Evolutionary conservation across 306 rosid genomes (phyloP).

Genomic region (Cicer pinnatifidum): DNA sequence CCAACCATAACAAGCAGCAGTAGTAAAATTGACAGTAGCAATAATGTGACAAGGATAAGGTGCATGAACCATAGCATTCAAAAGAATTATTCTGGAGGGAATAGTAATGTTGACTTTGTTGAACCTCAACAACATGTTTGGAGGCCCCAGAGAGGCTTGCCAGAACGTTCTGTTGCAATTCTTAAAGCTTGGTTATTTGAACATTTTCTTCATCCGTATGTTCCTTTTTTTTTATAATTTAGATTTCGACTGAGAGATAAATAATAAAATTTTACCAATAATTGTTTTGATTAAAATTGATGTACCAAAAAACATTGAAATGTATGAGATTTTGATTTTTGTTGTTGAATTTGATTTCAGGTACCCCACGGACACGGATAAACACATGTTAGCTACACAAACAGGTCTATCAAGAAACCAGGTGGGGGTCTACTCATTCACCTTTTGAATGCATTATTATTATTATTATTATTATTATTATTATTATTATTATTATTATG

Average conservation of each 20-base stretch:
- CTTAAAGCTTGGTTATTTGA: slow-evolving; percentile 96
- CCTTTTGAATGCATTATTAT: slow-evolving; percentile 35
- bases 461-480: too few species aligned
- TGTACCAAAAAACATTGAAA: too few species aligned
- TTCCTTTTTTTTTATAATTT: background rate
- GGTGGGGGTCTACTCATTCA: slow-evolving; percentile 62
- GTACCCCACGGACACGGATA: slow-evolving; percentile 98
- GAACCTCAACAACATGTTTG: slow-evolving; percentile 78
- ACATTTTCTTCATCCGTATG: slow-evolving; percentile 99
- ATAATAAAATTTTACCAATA: too few species aligned
- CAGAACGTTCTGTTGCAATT: slow-evolving; percentile 86
- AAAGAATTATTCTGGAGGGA: slow-evolving; percentile 60
- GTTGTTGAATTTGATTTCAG: slow-evolving; percentile 50
- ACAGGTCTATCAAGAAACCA: slow-evolving; percentile 96
- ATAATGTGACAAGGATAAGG: slow-evolving; percentile 50
- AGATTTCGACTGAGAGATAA: too few species aligned
- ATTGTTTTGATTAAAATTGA: too few species aligned
- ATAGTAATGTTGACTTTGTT: slow-evolving; percentile 50
- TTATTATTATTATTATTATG: too few species aligned
- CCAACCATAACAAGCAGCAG: slow-evolving; percentile 43
- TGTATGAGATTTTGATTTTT: slow-evolving; percentile 1
- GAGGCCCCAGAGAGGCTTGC: slow-evolving; percentile 96
- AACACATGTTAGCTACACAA: slow-evolving; percentile 94
- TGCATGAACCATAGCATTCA: slow-evolving; percentile 65
- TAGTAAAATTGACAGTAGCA: slow-evolving; percentile 47